These are phyloP conservation scores for Mycena citricolor DNA, from an alignment of 1,284 basidiomycete genomes.

Conservation along the genomic window DNA sequence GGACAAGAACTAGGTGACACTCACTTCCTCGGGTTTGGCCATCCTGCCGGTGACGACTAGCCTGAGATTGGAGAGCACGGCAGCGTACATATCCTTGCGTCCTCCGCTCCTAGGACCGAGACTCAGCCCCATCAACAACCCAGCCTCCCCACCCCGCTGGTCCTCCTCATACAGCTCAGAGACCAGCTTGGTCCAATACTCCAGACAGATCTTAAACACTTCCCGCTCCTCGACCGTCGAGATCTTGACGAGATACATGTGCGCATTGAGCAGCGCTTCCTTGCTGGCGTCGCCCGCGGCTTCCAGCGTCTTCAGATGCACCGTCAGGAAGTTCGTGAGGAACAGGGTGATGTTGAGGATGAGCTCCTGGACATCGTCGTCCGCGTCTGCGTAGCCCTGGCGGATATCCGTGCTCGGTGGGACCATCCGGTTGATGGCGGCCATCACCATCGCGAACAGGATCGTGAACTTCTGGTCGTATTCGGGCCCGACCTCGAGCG, in stretches of 20 bases:
- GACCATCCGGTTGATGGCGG: constrained; percentile 92
- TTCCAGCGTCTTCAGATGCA: constrained; percentile 90
- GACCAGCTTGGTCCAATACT: constrained; percentile 98
- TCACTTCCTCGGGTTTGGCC: constrained; percentile 99
- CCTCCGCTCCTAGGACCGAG: constrained; percentile 67
- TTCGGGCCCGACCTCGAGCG: constrained; percentile 91
- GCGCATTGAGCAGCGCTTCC: constrained; percentile 93
- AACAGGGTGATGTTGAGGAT: constrained; percentile 97
- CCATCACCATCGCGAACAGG: constrained; percentile 98
- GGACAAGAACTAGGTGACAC: constrained; percentile 26
- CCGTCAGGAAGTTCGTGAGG: constrained; percentile 92
- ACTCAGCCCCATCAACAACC: constrained; percentile 90
- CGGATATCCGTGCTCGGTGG: constrained; percentile 95
- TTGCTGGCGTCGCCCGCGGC: constrained; percentile 78
- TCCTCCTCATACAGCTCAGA: constrained; percentile 97
- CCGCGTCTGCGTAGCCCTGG: constrained; percentile 86
- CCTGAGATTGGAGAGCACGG: constrained; percentile 92
- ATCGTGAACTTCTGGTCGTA: constrained; percentile 98
- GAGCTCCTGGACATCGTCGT: constrained; percentile 94
- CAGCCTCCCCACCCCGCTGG: constrained; percentile 92
- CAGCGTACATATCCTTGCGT: constrained; percentile 93
- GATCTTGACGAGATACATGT: constrained; percentile 98
- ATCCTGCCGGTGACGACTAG: constrained; percentile 98
- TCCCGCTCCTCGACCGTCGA: constrained; percentile 98
- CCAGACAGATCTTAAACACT: constrained; percentile 98